Evolutionary conservation across 345 rosid genomes (phyloP).

Genomic region (Hirschfeldia incana): DNA sequence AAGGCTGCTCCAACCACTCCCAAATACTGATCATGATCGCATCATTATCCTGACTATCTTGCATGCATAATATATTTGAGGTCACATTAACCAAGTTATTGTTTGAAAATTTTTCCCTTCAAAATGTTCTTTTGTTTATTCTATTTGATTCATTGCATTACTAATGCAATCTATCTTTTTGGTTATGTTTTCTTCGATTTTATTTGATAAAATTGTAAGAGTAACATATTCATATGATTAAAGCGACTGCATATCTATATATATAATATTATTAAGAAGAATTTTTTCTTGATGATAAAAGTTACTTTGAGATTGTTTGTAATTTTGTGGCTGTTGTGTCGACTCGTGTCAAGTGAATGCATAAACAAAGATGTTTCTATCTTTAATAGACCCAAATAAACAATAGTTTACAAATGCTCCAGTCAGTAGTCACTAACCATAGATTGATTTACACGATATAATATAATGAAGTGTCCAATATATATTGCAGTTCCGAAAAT

Average conservation of each 20-base stretch:
- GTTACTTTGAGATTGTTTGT: not conserved
- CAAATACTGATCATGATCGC: not conserved
- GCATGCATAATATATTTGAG: not conserved
- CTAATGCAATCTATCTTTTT: slow-evolving; percentile 12
- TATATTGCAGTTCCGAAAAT: not conserved
- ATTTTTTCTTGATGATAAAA: not conserved
- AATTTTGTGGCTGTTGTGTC: not conserved
- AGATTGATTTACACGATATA: not conserved
- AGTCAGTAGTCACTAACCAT: slow-evolving; percentile 3
- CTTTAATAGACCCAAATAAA: not conserved
- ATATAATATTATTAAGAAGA: not conserved
- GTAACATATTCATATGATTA: not conserved
- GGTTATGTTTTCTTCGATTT: not conserved
- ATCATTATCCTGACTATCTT: not conserved
- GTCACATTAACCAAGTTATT: not conserved
- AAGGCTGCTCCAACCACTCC: not conserved
- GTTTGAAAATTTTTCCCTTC: not conserved
- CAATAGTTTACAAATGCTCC: slow-evolving; percentile 1
- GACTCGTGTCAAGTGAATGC: slow-evolving; percentile 10
- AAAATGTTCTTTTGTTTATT: not conserved
- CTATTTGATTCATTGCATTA: not conserved
- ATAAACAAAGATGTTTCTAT: slow-evolving; percentile 3
- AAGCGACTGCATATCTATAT: not conserved
- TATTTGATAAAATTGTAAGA: slow-evolving; percentile 4
- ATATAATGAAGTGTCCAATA: not conserved